phyloP scores from a whole-genome alignment of 2,329 filamentous ascomycete genomes.

The Verticillium tricorpus region DNA sequence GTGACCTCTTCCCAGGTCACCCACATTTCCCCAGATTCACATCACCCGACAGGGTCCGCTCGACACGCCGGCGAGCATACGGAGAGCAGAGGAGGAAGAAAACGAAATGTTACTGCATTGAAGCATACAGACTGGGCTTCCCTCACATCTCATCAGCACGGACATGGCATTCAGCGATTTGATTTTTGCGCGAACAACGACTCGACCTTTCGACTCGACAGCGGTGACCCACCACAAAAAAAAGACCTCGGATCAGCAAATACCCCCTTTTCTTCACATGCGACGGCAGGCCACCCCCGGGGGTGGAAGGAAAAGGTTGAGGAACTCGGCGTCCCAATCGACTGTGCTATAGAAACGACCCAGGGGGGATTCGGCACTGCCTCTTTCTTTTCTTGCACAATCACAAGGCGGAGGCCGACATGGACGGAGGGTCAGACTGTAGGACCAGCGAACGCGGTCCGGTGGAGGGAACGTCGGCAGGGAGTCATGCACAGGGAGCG shows the following conservation, averaged over 20 bases:
- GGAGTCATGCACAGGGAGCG: background rate
- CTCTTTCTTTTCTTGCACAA: background rate
- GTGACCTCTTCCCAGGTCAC: background rate
- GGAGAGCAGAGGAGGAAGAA: constrained; percentile 10
- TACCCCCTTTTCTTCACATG: constrained; percentile 15
- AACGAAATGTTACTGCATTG: constrained; percentile 13
- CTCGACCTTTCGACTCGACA: constrained; percentile 25
- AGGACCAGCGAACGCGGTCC: background rate
- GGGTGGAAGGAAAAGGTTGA: constrained; percentile 5
- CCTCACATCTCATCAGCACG: constrained; percentile 24
- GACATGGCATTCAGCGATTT: constrained; percentile 43
- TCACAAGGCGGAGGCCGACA: background rate
- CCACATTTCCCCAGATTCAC: background rate
- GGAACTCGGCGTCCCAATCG: background rate
- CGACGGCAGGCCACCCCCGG: background rate
- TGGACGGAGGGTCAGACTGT: constrained; percentile 1
- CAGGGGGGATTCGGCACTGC: background rate
- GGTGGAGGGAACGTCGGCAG: background rate
- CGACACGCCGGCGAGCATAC: background rate
- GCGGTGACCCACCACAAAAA: constrained; percentile 35
- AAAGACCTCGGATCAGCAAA: constrained; percentile 32
- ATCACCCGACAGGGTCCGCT: background rate
- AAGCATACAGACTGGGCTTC: constrained; percentile 28
- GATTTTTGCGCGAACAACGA: constrained; percentile 21
- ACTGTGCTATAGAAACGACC: background rate